These are phyloP conservation scores for Neurospora sp. DNA, from an alignment of 495 filamentous ascomycete species.

Conservation along the genomic window DNA sequence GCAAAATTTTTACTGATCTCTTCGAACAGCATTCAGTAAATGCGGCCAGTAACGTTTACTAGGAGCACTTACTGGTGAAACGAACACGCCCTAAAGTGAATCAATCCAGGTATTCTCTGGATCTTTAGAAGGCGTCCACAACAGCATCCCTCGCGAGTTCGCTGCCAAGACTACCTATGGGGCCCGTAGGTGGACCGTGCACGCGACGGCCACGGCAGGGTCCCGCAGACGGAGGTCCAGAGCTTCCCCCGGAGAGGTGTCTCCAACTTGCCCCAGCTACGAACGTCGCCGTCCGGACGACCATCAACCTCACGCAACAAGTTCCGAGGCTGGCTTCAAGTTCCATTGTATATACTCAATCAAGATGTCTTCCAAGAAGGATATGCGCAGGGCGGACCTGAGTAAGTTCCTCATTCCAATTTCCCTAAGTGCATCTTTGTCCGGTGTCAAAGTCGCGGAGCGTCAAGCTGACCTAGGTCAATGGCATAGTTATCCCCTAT, in stretches of 20 bases:
- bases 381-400: conserved; percentile 78
- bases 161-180: background rate
- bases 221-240: background rate
- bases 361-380: conserved; percentile 63
- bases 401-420: conserved; percentile 52
- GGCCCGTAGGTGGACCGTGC: background rate
- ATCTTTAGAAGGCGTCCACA: background rate
- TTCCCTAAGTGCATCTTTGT: conserved; percentile 61
- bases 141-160: background rate
- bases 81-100: background rate
- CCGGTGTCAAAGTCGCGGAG: conserved; percentile 44
- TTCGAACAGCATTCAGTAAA: no score
- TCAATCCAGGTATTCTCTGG: background rate
- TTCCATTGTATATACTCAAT: background rate
- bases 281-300: background rate
- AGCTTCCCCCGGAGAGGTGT: background rate
- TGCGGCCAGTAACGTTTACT: no score
- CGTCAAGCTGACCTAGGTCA: conserved; percentile 14
- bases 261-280: background rate
- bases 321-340: background rate
- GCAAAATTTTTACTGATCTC: no score
- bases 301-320: background rate
- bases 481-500: conserved; percentile 38
- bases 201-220: background rate
- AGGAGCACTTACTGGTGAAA: no score